phyloP scores from a whole-genome alignment of 2,329 filamentous ascomycete genomes.

The Sphaerulina vaccinii region DNA sequence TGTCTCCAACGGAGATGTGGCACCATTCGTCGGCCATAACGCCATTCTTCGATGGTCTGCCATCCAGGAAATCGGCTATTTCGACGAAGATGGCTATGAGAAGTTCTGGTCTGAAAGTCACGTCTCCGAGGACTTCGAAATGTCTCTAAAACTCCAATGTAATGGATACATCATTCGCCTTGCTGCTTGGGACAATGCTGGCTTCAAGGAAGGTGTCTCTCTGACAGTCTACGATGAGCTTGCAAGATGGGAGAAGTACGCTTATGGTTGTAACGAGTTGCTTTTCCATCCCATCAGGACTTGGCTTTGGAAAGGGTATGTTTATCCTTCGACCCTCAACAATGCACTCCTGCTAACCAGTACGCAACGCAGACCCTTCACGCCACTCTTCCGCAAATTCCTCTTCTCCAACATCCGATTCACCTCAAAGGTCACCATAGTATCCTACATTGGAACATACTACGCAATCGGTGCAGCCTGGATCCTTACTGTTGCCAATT shows the following conservation, averaged over 20 bases:
- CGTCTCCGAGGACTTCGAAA: conserved; percentile 77
- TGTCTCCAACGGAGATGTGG: conserved; percentile 68
- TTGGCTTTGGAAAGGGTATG: conserved; percentile 53
- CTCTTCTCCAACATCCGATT: conserved; percentile 61
- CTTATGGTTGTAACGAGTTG: conserved; percentile 69
- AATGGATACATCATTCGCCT: conserved; percentile 67
- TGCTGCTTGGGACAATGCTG: conserved; percentile 65
- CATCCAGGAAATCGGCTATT: conserved; percentile 58
- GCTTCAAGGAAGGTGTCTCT: conserved; percentile 72
- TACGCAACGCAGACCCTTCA: conserved; percentile 58
- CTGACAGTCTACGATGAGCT: conserved; percentile 72
- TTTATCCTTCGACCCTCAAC: too few species aligned
- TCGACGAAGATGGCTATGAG: conserved; percentile 49
- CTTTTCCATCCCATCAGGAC: conserved; percentile 65
- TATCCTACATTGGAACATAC: conserved; percentile 70
- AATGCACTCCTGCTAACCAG: background rate
- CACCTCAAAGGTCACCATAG: conserved; percentile 68
- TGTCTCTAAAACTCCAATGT: conserved; percentile 69
- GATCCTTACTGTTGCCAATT: conserved; percentile 67
- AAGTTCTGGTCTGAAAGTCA: conserved; percentile 67
- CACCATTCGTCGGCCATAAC: conserved; percentile 76
- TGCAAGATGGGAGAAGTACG: conserved; percentile 71
- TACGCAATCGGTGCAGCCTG: conserved; percentile 69
- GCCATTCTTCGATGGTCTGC: conserved; percentile 68
- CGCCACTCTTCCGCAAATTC: conserved; percentile 62